Conservation (phyloP, 768 basidiomycete genomes). For the Lyophyllum atratum region DNA sequence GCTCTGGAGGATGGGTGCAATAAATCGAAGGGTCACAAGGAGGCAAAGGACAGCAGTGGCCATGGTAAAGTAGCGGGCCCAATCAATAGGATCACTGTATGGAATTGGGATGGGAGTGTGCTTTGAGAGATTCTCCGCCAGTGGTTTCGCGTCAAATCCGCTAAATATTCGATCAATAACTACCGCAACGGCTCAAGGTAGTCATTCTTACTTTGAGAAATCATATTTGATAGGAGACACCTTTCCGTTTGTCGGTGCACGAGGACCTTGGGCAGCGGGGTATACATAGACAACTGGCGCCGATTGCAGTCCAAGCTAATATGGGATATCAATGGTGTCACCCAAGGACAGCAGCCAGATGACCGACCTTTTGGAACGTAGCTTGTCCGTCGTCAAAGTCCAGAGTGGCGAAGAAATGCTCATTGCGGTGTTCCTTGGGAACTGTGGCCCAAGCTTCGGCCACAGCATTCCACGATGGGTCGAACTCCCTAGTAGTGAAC, state of each 20-base stretch:
- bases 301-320: constrained; percentile 76
- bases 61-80: constrained; percentile 54
- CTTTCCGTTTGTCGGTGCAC: constrained; percentile 57
- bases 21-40: constrained; percentile 56
- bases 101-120: constrained; percentile 83
- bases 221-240: constrained; percentile 68
- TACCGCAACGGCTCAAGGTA: not conserved
- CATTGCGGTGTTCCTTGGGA: constrained; percentile 60
- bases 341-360: not conserved
- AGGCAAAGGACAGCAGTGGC: constrained; percentile 47
- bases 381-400: constrained; percentile 81
- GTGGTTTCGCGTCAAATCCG: constrained; percentile 77
- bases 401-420: constrained; percentile 90
- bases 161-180: constrained; percentile 39
- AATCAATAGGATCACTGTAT: constrained; percentile 79
- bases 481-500: constrained; percentile 68
- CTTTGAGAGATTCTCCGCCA: constrained; percentile 73
- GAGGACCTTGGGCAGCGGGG: constrained; percentile 71
- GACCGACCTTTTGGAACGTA: constrained; percentile 77
- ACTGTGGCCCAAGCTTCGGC: constrained; percentile 80
- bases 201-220: constrained; percentile 61
- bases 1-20: constrained; percentile 64
- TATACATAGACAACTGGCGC: constrained; percentile 86
- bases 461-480: constrained; percentile 79
- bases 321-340: not conserved